Evolutionary conservation across 192 early-diverging fungal species (phyloP), one percentile per base, ranked within the genome.

Genomic region (Chytriomyces sp.): DNA sequence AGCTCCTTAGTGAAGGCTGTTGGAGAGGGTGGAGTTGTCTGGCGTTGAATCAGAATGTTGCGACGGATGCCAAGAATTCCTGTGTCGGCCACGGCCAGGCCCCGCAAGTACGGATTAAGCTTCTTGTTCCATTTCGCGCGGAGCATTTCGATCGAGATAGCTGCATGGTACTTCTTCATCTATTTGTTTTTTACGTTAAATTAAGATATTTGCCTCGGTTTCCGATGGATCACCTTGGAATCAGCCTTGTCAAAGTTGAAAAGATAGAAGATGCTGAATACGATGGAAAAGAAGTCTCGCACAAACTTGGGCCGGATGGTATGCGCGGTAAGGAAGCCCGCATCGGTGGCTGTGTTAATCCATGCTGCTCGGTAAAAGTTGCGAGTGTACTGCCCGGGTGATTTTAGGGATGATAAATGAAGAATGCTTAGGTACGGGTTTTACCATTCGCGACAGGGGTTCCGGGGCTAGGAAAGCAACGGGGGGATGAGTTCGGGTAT

Each of bases 291-390:
- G 0, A 91, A 80, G 72, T 98, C 92, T 4, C 93, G 83, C 28
- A 94, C 73, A 61, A 82, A 83, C 59, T 88, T 89, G 0, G 93
- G 93, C 22, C 82, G 79, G 32, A 96, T 82, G 32, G 81, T 73
- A 89, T 95, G 93, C 10, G 93, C 92, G 0, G 93, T 95, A 70
- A 94, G 89, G 79, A 96, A 96, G 0, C 95, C 96, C 2, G 95
- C 96, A 67, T 98, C 96, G n/a, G 96, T 77, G 2, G 91, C 93
- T 0, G 93, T 93, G 56, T 94, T 75, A 37, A 96, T 78, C 91
- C 93, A 96, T 0, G 94, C 89, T 12, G 92, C 93, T 17, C 96
- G 88, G 71, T 93, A 96, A 77, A 92, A 98, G 78, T 87, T 93
- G 12, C 89, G 86, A 39, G 90, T 94, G 81, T 98, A 98, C 83